phyloP scores from a whole-genome alignment of 768 basidiomycete genomes.

The Hygrophorus russula region DNA sequence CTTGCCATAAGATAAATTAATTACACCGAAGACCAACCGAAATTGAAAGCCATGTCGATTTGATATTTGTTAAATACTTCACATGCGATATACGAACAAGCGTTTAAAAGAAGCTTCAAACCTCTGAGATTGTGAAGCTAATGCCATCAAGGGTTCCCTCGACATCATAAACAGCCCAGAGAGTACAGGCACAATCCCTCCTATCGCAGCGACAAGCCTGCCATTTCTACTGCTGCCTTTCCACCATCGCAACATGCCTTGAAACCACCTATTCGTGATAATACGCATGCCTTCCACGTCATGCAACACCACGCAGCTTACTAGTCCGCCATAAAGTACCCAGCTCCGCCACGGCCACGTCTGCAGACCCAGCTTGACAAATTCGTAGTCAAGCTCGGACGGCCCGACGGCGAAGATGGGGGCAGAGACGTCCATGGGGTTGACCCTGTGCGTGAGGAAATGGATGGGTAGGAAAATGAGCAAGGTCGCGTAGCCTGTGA shows the following conservation, averaged over 20 bases:
- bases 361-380: slow-evolving; percentile 61
- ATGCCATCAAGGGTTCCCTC: slow-evolving; percentile 45
- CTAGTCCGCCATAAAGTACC: slow-evolving; percentile 52
- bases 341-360: slow-evolving; percentile 53
- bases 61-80: slow-evolving; percentile 9
- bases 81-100: slow-evolving; percentile 38
- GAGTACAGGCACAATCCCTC: slow-evolving; percentile 37
- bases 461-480: slow-evolving; percentile 58
- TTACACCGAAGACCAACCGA: no score
- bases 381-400: slow-evolving; percentile 73
- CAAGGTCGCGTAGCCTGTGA: slow-evolving; percentile 53
- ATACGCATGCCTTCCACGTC: slow-evolving; percentile 47
- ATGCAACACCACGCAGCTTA: slow-evolving; percentile 47
- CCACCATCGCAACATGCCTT: slow-evolving; percentile 14
- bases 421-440: slow-evolving; percentile 31
- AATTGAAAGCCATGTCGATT: neutral
- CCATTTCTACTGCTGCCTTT: slow-evolving; percentile 11
- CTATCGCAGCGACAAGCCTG: slow-evolving; percentile 19
- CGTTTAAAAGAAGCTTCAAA: slow-evolving; percentile 38
- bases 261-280: slow-evolving; percentile 38
- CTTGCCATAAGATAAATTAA: no score
- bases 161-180: slow-evolving; percentile 43
- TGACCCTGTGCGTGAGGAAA: slow-evolving; percentile 52
- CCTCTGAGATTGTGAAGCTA: slow-evolving; percentile 37
- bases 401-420: slow-evolving; percentile 57